Base-by-base conservation (phyloP, 2,329 filamentous ascomycete genomes). In the Trichoderma simmonsii region DNA sequence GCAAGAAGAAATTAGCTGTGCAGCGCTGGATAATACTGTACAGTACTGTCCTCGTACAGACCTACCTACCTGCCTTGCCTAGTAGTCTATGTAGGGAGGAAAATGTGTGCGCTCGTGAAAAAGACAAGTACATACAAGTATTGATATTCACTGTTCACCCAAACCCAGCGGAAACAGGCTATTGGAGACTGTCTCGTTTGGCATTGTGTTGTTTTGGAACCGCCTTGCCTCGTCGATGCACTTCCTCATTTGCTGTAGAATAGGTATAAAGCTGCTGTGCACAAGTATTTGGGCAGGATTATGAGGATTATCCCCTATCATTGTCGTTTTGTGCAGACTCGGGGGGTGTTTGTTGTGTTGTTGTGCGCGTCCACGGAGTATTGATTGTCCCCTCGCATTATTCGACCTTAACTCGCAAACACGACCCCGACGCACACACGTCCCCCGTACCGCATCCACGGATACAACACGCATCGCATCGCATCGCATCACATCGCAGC, bases 391-490 rank as follows among this genome's bases (percentile, higher is more conserved):
- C 65, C 56, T 69, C 32, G 65, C 65, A 60, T 60, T 32, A 11
- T 6, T 11, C n/a, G 32, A 56, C 36, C 34, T 36, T 36, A 15
- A n/a, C 28, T 51, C 36, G 57, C 66, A 69, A 69, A 69, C 66
- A 69, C 66, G 66, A 62, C 34, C 32, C n/a, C n/a, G 56, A 61
- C 48, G 63, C 43, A 66, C 48, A 68, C 65, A 71, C 57, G 57
- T 54, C 26, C 28, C 48, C 56, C 57, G 57, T 51, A 56, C 48
- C 43, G 64, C 43, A 65, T 36, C 32, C 8, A 57, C 9, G 12
- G 43, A 54, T 65, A 32, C 62, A 34, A 65, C 51, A 67, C 64
- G 64, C 64, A 39, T 63, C 64, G 32, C 63, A 54, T 24, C 63
- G 39, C 61, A 48, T n/a, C 61, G 9, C 62, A 65, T 28, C 63